Evolutionary conservation across 2,329 filamentous ascomycete species (phyloP), one percentile per base, ranked within the genome.

Genomic region (Colletotrichum viniferum): DNA sequence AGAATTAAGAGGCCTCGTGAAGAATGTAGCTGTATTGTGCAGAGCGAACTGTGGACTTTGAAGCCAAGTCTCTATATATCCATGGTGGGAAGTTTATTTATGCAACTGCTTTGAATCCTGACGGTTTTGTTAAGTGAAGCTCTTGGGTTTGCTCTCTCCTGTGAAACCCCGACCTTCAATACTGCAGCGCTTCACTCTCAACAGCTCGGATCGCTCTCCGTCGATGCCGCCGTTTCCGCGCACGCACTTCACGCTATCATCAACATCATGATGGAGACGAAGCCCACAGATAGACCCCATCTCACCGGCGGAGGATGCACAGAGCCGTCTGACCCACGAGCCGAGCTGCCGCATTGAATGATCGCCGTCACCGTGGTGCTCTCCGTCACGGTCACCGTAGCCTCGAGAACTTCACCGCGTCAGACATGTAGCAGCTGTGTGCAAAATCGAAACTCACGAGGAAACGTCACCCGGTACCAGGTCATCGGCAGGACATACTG

Each of bases 401-500:
- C 61, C 8, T 69, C 34, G 18, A 32, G 56, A 6, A 56, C 65
- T 69, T 8, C 4, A 7, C 1, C 18, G 3, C 21, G 26, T 60
- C 26, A 32, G 52, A 14, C 18, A 14, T 43, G 0, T 12, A 10
- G 7, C 26, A 18, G 55, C 12, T 9, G 55, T 16, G 0, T 28
- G 55, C 21, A 24, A 16, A 10, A n/a, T 4, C n/a, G n/a, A 1
- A 13, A 38, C 69, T 43, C 21, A 72, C 69, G 43, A 14, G 62
- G 69, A 13, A 67, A 30, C 1, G 56, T 67, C 28, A 74, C 69
- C 6, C 73, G 69, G 13, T 75, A 72, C 62, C 69, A 72, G 7
- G 73, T 75, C n/a, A 67, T 72, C 3, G 69, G 69, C 14, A 75
- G 38, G 21, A 56, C 69, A 13, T 67, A 72, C 18, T 43, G n/a